Evolutionary conservation across 2,329 filamentous ascomycete genomes (phyloP), one percentile per base, ranked within the genome.

Genomic region (Diplocarpon mali): DNA sequence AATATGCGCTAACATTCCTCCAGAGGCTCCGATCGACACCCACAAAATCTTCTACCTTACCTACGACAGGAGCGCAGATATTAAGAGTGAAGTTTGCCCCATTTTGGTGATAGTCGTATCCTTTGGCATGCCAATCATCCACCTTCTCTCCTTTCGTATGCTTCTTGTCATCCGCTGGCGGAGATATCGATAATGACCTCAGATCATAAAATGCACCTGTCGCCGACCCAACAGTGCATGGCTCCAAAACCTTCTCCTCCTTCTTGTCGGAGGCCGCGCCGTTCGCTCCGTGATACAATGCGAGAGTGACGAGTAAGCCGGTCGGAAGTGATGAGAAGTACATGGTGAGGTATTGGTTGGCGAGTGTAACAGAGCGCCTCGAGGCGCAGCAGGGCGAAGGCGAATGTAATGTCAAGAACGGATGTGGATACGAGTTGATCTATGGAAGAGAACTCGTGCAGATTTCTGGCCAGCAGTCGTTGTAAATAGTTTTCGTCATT

Each of bases 61-160:
- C 76, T 13, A 88, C 73, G n/a, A 89, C 82, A 1, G 83, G 70
- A 30, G 73, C 79, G 67, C 85, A 92, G 55, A 92, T 80, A 65
- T 92, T 92, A 57, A 90, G 61, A 2, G 85, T 90, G 59, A 92
- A 92, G 67, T 90, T 90, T 52, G 78, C 76, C 51, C 76, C 78
- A 55, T 42, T 43, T 13, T 51, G 37, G 38, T 55, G 46, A 34
- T 88, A 85, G 64, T 90, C 85, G 62, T 79, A 83, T 29, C 85
- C 85, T 47, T 74, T 75, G 7, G 82, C 78, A 51, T 77, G 71
- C 68, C 73, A 75, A 58, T 71, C 80, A 48, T 75, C 69, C 44
- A 71, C 70, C 34, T 79, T 75, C 11, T 68, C 70, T 16, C 73
- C 71, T 54, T 80, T 71, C 37, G 61, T 59, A 34, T 64, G 59